Percentiles rank a stretch among this genome's conserved stretches.
These are phyloP conservation scores for Zygotorulaspora danielsina DNA, from an alignment of 805 yeast species.

Conservation along the genomic window DNA sequence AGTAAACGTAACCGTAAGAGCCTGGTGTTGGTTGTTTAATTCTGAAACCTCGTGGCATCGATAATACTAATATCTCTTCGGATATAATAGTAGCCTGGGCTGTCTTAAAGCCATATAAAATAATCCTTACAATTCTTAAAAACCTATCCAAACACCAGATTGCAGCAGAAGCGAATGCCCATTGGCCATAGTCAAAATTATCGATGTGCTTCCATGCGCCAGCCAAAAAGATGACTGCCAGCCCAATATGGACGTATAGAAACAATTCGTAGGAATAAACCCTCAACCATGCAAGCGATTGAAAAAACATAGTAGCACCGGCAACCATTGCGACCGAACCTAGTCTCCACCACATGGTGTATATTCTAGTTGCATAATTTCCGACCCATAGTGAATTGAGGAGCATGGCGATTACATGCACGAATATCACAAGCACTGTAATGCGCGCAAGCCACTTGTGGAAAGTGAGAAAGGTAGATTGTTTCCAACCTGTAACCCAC, in stretches of 20 bases:
- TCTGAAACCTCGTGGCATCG: slow-evolving; percentile 2
- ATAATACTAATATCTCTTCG: slow-evolving; percentile 39
- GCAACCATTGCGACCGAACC: slow-evolving; percentile 22
- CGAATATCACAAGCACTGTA: slow-evolving; percentile 23
- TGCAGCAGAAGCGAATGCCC: slow-evolving; percentile 47
- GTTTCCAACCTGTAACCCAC: slow-evolving; percentile 56
- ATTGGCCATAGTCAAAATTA: slow-evolving; percentile 46
- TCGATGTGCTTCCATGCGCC: slow-evolving; percentile 43
- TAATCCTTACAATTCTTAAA: slow-evolving; percentile 48
- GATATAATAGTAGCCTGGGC: slow-evolving; percentile 38
- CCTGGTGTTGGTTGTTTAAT: slow-evolving; percentile 50
- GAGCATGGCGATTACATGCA: slow-evolving; percentile 13
- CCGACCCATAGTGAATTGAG: slow-evolving; percentile 32
- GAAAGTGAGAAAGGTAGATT: slow-evolving; percentile 51
- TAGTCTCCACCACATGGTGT: slow-evolving; percentile 38
- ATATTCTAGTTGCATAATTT: not conserved
- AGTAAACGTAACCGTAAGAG: slow-evolving; percentile 52
- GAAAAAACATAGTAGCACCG: slow-evolving; percentile 39
- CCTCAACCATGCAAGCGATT: slow-evolving; percentile 42
- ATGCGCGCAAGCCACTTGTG: slow-evolving; percentile 61
- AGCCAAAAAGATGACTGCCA: slow-evolving; percentile 41
- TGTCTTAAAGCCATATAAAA: slow-evolving; percentile 55
- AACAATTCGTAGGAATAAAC: slow-evolving; percentile 44
- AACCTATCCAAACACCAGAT: slow-evolving; percentile 68
- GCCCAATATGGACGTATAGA: slow-evolving; percentile 39